Percentiles rank a stretch among this genome's conserved stretches.
Conservation (phyloP, 768 basidiomycete species). For the Kwoniella heveanensis region DNA sequence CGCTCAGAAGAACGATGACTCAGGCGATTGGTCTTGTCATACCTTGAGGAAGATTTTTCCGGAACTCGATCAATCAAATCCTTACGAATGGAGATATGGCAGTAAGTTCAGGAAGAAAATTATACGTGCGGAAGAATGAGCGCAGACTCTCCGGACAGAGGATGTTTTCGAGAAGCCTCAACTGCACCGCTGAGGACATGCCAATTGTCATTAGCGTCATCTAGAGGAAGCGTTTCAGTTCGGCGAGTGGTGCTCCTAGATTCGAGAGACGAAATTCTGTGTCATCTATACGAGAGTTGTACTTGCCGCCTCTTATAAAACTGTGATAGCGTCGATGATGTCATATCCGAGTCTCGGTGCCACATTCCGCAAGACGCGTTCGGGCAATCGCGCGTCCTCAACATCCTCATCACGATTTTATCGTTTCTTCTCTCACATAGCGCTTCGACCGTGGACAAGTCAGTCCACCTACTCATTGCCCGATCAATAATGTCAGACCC, state of each 20-base stretch:
- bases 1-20: background rate
- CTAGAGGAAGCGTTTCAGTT: no score
- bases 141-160: background rate
- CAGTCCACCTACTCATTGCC: no score
- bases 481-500: background rate
- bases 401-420: no score
- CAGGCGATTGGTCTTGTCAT: background rate
- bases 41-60: background rate
- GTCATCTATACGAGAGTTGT: no score
- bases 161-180: background rate
- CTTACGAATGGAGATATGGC: background rate
- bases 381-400: background rate
- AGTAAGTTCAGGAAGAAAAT: background rate
- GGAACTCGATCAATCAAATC: background rate
- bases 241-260: no score
- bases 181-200: no score
- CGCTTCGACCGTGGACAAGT: no score
- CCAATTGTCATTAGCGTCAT: no score
- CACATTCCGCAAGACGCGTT: background rate
- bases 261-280: no score
- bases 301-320: no score
- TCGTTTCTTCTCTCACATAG: no score
- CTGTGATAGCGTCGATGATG: background rate
- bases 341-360: background rate
- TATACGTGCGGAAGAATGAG: background rate